Conservation (phyloP, 2,329 filamentous ascomycete species). For the Xylariales sp. region DNA sequence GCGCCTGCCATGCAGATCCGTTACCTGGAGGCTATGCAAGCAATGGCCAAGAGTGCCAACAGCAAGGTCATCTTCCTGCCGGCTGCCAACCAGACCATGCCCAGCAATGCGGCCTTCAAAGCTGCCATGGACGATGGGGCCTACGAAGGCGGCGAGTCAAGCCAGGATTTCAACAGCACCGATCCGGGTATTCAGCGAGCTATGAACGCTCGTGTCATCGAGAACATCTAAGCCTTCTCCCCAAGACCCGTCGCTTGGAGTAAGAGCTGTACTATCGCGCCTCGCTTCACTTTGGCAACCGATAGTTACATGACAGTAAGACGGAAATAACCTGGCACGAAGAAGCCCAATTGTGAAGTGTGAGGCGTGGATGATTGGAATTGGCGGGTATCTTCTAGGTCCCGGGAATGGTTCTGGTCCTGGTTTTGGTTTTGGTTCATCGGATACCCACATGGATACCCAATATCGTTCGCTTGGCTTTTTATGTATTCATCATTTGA, state of each 20-base stretch:
- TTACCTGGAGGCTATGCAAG: constrained; percentile 97
- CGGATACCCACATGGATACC: constrained; percentile 26
- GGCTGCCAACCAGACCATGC: constrained; percentile 58
- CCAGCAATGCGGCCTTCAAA: constrained; percentile 33
- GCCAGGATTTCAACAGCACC: constrained; percentile 47
- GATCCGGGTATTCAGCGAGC: constrained; percentile 69
- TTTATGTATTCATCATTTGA: constrained; percentile 7
- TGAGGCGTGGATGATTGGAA: background rate
- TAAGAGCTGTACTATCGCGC: too few relatives aligned
- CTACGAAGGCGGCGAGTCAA: constrained; percentile 41
- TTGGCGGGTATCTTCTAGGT: background rate
- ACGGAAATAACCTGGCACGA: too few relatives aligned
- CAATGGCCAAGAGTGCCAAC: constrained; percentile 93
- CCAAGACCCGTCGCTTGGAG: too few relatives aligned
- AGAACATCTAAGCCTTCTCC: constrained; percentile 68
- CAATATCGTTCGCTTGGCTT: constrained; percentile 21
- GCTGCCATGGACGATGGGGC: constrained; percentile 36
- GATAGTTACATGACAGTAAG: background rate
- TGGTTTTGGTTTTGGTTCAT: constrained; percentile 11
- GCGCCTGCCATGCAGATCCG: constrained; percentile 98
- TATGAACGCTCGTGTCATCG: constrained; percentile 75
- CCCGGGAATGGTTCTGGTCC: background rate
- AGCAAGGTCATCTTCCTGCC: constrained; percentile 83
- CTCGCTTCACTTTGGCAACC: too few relatives aligned
- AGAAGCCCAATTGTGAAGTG: too few relatives aligned